These are phyloP conservation scores for Podospora pseudopauciseta DNA, from an alignment of 495 filamentous ascomycete genomes.

Conservation along the genomic window DNA sequence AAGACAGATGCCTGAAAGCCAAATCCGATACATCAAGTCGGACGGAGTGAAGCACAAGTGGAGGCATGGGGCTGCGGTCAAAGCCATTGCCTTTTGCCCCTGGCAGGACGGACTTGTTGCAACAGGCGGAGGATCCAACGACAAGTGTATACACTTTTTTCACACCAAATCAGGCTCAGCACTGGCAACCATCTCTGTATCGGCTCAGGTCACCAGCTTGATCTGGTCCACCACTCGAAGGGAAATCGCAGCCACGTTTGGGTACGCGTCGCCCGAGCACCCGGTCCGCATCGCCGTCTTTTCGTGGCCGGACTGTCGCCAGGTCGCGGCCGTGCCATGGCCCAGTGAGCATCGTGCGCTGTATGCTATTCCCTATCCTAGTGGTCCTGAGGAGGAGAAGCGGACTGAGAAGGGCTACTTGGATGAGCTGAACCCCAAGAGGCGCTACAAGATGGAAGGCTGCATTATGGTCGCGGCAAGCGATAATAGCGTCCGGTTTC, in stretches of 20 bases:
- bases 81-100: constrained; percentile 95
- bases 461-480: constrained; percentile 93
- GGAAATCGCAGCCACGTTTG: constrained; percentile 91
- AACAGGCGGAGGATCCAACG: constrained; percentile 89
- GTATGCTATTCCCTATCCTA: constrained; percentile 68
- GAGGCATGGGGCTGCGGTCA: constrained; percentile 82
- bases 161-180: constrained; percentile 81
- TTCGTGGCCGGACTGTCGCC: constrained; percentile 88
- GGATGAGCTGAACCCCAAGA: constrained; percentile 23
- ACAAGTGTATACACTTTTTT: constrained; percentile 94
- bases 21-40: constrained; percentile 27
- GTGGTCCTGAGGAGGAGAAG: constrained; percentile 43
- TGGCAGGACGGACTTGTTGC: constrained; percentile 87
- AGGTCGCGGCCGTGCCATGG: constrained; percentile 89
- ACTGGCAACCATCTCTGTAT: constrained; percentile 86
- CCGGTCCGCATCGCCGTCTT: constrained; percentile 89
- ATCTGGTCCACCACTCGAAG: constrained; percentile 84
- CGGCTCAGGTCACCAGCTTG: constrained; percentile 88
- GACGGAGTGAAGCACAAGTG: constrained; percentile 70
- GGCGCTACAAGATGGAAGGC: constrained; percentile 70
- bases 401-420: constrained; percentile 7
- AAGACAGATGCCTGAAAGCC: neutral
- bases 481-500: constrained; percentile 92
- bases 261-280: constrained; percentile 92
- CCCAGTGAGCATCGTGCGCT: constrained; percentile 73